Percentiles rank a stretch among this genome's conserved stretches.
These are phyloP conservation scores for Tritrichomonas foetus DNA, from an alignment of 208 protist species.

Conservation along the genomic window DNA sequence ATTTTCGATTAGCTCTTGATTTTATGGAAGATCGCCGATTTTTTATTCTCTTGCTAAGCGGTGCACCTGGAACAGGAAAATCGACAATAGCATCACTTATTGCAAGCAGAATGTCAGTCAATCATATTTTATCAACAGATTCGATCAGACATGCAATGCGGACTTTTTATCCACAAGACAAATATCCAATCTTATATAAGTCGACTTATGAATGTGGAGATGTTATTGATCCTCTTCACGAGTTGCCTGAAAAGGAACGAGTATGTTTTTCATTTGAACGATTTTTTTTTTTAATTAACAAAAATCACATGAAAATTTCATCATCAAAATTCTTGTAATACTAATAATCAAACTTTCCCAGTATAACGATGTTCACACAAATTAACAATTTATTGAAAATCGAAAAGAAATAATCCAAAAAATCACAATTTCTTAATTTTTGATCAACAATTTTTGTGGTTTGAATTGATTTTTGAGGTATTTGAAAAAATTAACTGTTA, in stretches of 20 bases:
- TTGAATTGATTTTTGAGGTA: too few relatives aligned
- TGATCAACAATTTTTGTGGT: too few relatives aligned
- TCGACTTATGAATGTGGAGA: conserved; percentile 52
- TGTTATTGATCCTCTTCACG: conserved; percentile 33
- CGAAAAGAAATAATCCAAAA: too few relatives aligned
- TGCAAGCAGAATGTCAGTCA: conserved; percentile 43
- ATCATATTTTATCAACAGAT: conserved; percentile 48
- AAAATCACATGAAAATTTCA: too few relatives aligned
- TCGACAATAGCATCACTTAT: conserved; percentile 50
- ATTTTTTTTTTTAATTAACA: not conserved
- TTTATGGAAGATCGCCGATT: conserved; percentile 18
- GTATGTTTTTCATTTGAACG: not conserved
- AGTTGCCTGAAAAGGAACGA: not conserved
- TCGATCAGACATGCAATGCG: conserved; percentile 47
- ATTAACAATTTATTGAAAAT: too few relatives aligned
- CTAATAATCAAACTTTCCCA: too few relatives aligned
- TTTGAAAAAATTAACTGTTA: too few relatives aligned
- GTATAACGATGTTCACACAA: too few relatives aligned
- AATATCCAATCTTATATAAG: conserved; percentile 43
- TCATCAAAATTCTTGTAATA: too few relatives aligned
- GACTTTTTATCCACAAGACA: not conserved
- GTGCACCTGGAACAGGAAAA: conserved; percentile 51
- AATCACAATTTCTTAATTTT: too few relatives aligned
- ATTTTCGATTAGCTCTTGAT: not conserved
- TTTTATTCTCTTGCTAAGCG: conserved; percentile 38